Evolutionary conservation across 2,329 filamentous ascomycete genomes (phyloP).

Genomic region (Hirsutella thompsonii): DNA sequence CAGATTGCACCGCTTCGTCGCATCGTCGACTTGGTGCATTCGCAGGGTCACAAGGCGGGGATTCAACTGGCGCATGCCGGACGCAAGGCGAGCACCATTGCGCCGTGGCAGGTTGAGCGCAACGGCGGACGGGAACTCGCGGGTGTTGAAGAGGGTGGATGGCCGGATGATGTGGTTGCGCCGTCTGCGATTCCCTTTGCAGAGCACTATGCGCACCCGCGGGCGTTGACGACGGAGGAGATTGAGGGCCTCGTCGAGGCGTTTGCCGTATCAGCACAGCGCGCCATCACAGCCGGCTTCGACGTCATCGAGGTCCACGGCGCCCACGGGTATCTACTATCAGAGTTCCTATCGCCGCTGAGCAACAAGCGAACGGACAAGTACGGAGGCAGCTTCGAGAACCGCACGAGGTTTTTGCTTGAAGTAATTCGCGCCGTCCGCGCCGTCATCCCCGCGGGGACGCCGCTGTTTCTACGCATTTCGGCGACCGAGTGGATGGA

Average conservation of each 20-base stretch:
- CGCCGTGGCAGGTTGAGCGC: constrained; percentile 46
- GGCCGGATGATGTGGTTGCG: constrained; percentile 41
- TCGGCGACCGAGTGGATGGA: constrained; percentile 54
- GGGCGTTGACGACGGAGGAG: constrained; percentile 54
- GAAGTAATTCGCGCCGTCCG: constrained; percentile 40
- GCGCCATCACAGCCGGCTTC: constrained; percentile 56
- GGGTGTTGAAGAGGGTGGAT: constrained; percentile 35
- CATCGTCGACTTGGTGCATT: constrained; percentile 68
- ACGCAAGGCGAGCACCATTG: constrained; percentile 47
- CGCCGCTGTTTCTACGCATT: constrained; percentile 46
- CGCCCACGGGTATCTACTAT: constrained; percentile 55
- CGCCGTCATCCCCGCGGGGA: constrained; percentile 35
- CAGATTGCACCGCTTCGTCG: constrained; percentile 62
- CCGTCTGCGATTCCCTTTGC: constrained; percentile 45
- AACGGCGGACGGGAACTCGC: constrained; percentile 38
- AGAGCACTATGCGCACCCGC: constrained; percentile 46
- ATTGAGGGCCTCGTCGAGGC: constrained; percentile 52
- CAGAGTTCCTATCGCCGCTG: constrained; percentile 49
- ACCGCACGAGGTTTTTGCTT: constrained; percentile 47
- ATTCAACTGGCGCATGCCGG: constrained; percentile 79
- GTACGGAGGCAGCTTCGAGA: constrained; percentile 54
- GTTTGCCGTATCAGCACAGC: constrained; percentile 44
- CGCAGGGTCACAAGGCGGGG: constrained; percentile 61
- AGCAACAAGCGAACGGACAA: constrained; percentile 48
- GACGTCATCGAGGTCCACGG: constrained; percentile 61